Base-by-base conservation (phyloP, 2,329 filamentous ascomycete genomes). In the Macrophomina pseudophaseolina region DNA sequence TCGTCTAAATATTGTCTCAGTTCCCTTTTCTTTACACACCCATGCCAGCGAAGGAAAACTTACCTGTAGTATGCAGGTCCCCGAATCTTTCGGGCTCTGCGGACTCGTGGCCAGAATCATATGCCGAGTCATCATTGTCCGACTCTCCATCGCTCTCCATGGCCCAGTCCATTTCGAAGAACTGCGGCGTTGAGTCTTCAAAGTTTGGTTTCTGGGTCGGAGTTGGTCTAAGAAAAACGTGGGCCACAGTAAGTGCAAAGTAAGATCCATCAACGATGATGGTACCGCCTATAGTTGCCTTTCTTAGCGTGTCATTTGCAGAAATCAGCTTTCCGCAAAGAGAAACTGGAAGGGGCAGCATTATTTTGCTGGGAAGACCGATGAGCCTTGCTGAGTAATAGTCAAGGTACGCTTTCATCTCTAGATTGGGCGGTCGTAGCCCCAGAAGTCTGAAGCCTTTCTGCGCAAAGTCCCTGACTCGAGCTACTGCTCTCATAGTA, bases 221-320 rank as follows among this genome's bases (percentile, higher is more conserved):
- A 42, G 2, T 14, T 9, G 11, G 4, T 5, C n/a, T n/a, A 4
- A 14, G 4, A 23, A 58, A 58, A 11, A 12, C 16, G 28, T 58
- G 53, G 5, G 53, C 53, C 6, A 58, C 53, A 16, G 53, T 58
- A 28, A 58, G 53, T 3, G 53, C 53, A 38, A 23, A 42, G 35
- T 58, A 58, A 32, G 9, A 16, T 8, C n/a, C 53, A 38, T 58
- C 53, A 7, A 42, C n/a, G 12, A 58, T 44, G n/a, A 58, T 44
- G 6, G 53, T 58, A 3, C 53, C 53, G 4, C 53, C 53, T 30
- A 58, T 58, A 3, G n/a, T 30, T 28, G 53, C 53, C 1, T 18
- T 3, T 7, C 23, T 58, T 11, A 14, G 14, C 5, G 51, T 53
- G 2, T 35, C 2, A 6, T 35, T n/a, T 5, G 16, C 51, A 18